Conservation (phyloP, 805 yeast species). For the Ogataea wickerhamii region DNA sequence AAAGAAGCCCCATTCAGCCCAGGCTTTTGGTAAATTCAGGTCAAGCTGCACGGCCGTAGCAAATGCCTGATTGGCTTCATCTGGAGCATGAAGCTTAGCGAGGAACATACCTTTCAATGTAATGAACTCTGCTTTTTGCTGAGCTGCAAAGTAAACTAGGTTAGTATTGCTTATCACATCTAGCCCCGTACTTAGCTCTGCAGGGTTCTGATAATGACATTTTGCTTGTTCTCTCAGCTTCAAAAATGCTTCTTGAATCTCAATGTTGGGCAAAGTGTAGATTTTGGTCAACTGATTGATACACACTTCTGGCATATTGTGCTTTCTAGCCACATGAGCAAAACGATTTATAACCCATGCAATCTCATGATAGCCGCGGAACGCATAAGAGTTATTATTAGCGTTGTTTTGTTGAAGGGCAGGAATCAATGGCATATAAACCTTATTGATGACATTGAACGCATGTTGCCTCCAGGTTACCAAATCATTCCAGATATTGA, state of each 20-base stretch:
- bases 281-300: slow-evolving; percentile 88
- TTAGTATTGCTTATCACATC: slow-evolving; percentile 97
- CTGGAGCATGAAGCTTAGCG: slow-evolving; percentile 83
- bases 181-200: slow-evolving; percentile 88
- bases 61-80: slow-evolving; percentile 96
- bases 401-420: slow-evolving; percentile 70
- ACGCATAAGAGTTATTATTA: slow-evolving; percentile 87
- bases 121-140: slow-evolving; percentile 97
- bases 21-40: slow-evolving; percentile 89
- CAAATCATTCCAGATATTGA: slow-evolving; percentile 94
- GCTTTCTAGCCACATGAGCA: slow-evolving; percentile 98
- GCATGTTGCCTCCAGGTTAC: slow-evolving; percentile 99
- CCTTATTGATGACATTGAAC: slow-evolving; percentile 91
- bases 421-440: slow-evolving; percentile 89
- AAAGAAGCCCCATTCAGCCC: slow-evolving; percentile 99
- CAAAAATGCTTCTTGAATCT: slow-evolving; percentile 95
- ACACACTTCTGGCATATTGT: slow-evolving; percentile 95
- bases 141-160: slow-evolving; percentile 92
- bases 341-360: slow-evolving; percentile 98
- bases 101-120: slow-evolving; percentile 97
- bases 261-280: slow-evolving; percentile 94
- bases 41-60: slow-evolving; percentile 98
- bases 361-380: slow-evolving; percentile 96
- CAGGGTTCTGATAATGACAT: slow-evolving; percentile 90
- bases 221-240: slow-evolving; percentile 96